Evolutionary conservation across 345 rosid genomes (phyloP).

Genomic region (Eucalyptus cloeziana): DNA sequence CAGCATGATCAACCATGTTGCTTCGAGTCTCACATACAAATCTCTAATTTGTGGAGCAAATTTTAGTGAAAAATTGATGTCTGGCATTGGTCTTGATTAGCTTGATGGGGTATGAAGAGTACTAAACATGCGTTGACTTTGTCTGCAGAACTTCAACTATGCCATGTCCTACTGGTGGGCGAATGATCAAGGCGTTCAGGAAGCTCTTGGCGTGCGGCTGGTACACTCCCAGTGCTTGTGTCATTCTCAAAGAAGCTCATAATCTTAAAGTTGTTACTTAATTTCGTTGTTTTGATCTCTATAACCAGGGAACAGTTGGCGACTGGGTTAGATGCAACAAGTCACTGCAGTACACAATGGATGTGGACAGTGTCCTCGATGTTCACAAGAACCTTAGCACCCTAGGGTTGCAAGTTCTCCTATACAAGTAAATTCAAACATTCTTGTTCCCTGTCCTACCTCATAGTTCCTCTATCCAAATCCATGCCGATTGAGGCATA

Average conservation of each 20-base stretch:
- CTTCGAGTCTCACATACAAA: not conserved
- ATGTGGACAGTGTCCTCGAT: slow-evolving; percentile 6
- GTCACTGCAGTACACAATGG: slow-evolving; percentile 3
- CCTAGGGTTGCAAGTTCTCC: not conserved
- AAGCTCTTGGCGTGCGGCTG: slow-evolving; percentile 14
- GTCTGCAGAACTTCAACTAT: slow-evolving; percentile 9
- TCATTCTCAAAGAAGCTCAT: not conserved
- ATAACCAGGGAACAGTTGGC: slow-evolving; percentile 1
- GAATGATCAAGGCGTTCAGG: slow-evolving; percentile 7
- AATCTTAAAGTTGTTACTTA: not conserved
- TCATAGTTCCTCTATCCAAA: not conserved
- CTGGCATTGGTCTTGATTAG: not conserved
- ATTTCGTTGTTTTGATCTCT: not conserved
- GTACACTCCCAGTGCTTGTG: not conserved
- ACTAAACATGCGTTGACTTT: not conserved
- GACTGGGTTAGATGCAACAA: slow-evolving; percentile 21
- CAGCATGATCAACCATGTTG: not conserved
- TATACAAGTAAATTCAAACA: slow-evolving; percentile 1
- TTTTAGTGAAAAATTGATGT: not conserved
- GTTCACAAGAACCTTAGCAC: slow-evolving; percentile 5
- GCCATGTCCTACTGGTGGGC: slow-evolving; percentile 12
- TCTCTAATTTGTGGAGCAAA: not conserved
- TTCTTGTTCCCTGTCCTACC: not conserved
- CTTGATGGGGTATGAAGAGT: not conserved
- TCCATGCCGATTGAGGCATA: not conserved